Evolutionary conservation across 495 filamentous ascomycete species (phyloP).

Genomic region (Neurospora sp.): DNA sequence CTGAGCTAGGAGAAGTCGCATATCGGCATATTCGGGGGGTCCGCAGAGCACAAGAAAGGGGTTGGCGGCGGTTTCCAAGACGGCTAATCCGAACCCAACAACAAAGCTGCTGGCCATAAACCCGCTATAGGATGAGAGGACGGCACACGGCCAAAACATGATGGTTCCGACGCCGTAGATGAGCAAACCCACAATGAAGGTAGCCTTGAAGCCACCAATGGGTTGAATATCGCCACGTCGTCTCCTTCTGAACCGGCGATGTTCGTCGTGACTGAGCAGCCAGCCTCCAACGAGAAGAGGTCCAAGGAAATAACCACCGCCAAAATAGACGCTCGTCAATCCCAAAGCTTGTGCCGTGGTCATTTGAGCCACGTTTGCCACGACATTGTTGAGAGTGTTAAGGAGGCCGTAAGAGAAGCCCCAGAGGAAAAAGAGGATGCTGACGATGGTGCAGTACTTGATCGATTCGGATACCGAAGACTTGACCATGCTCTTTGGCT

Average conservation of each 20-base stretch:
- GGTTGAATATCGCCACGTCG: slow-evolving; percentile 8
- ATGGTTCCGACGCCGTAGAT: slow-evolving; percentile 50
- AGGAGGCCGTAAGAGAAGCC: slow-evolving; percentile 80
- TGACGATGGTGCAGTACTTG: slow-evolving; percentile 51
- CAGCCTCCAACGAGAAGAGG: slow-evolving; percentile 57
- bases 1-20: slow-evolving; percentile 57
- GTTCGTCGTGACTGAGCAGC: slow-evolving; percentile 50
- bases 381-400: slow-evolving; percentile 49
- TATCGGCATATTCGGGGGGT: slow-evolving; percentile 39
- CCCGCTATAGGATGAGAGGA: slow-evolving; percentile 51
- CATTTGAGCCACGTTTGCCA: slow-evolving; percentile 30
- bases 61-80: slow-evolving; percentile 66
- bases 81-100: slow-evolving; percentile 57
- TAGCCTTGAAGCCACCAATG: slow-evolving; percentile 45
- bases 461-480: slow-evolving; percentile 35
- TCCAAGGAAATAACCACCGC: slow-evolving; percentile 52
- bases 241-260: slow-evolving; percentile 19
- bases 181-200: slow-evolving; percentile 49
- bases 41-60: slow-evolving; percentile 47
- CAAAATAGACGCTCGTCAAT: slow-evolving; percentile 30
- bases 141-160: slow-evolving; percentile 55
- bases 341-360: slow-evolving; percentile 26
- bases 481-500: slow-evolving; percentile 67
- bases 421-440: slow-evolving; percentile 79
- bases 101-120: slow-evolving; percentile 64